Evolutionary conservation across 345 rosid species (phyloP), one percentile per base, ranked within the genome.

Genomic region (Corymbia maculata): DNA sequence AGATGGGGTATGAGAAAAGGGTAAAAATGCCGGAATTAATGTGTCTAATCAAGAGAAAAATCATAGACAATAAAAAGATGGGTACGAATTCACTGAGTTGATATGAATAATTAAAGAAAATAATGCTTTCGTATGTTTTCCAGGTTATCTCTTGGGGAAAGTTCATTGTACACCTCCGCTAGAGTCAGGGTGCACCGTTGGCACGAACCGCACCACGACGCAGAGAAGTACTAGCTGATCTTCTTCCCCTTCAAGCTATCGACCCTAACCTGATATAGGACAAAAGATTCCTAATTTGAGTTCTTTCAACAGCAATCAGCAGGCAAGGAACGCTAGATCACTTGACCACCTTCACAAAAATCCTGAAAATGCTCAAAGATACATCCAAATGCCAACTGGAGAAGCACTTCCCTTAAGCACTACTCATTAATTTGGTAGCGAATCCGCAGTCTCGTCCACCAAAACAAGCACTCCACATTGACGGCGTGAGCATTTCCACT

Each of bases 181-280:
- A n/a, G n/a, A n/a, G n/a, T n/a, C n/a, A n/a, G n/a, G n/a, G n/a
- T n/a, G n/a, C n/a, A n/a, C n/a, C n/a, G n/a, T n/a, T 59, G 93
- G 92, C 99, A 94, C 0, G 98, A 97, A 45, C 96, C 95, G 52
- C 99, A 97, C 98, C 99, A 96, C 26, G 93, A 93, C 45, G 98
- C 99, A 22, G 99, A 96, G 87, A 96, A 96, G 90, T 97, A 97
- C 47, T 96, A 59, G 32, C 95, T 97, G 64, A 95, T 66, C 90
- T 90, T 97, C 93, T 95, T 96, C 87, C 96, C 98, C 89, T 93
- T 93, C 95, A 97, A 91, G 90, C 92, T 91, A 3, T 93, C 95
- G 86, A 97, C 88, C 86, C 92, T 92, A 75, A 96, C 96, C 99
- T 97, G 89, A n/a, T 64, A 86, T 6, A 5, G 49, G 51, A 70